These are phyloP conservation scores for Fusarium pininemorale DNA, from an alignment of 2,329 filamentous ascomycete species.

Conservation along the genomic window DNA sequence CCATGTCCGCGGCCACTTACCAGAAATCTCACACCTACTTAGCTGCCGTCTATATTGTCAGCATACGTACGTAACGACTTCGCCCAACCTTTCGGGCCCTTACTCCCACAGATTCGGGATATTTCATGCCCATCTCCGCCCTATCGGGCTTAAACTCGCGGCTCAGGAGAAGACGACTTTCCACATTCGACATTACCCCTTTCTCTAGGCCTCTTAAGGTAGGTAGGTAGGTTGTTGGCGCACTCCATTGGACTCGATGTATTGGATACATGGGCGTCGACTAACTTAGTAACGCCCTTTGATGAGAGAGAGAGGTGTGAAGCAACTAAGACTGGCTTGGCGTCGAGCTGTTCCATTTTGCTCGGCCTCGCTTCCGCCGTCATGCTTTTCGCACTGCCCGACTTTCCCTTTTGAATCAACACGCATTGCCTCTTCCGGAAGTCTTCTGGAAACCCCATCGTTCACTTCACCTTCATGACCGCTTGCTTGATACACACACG, in stretches of 20 bases:
- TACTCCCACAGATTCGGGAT: conserved; percentile 21
- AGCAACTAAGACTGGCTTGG: conserved; percentile 23
- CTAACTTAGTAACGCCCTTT: conserved; percentile 17
- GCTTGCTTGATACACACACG: background rate
- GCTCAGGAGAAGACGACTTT: background rate
- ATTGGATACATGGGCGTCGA: conserved; percentile 32
- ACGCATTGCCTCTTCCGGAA: conserved; percentile 33
- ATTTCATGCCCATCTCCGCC: conserved; percentile 17
- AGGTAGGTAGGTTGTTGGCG: background rate
- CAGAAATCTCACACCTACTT: conserved; percentile 14
- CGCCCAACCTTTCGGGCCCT: conserved; percentile 20
- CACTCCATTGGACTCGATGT: conserved; percentile 9
- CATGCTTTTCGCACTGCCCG: conserved; percentile 1
- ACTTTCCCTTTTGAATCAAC: conserved; percentile 12
- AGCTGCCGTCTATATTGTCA: conserved; percentile 4
- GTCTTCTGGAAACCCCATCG: conserved; percentile 34
- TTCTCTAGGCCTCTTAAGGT: conserved; percentile 20
- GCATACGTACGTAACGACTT: conserved; percentile 5
- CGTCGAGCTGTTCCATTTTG: conserved; percentile 20
- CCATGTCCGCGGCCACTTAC: conserved; percentile 8
- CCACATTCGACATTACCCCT: conserved; percentile 17
- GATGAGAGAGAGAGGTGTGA: background rate
- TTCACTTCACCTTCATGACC: background rate
- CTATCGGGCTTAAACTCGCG: conserved; percentile 22
- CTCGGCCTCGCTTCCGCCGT: conserved; percentile 7